Evolutionary conservation across 2,329 filamentous ascomycete genomes (phyloP).

Genomic region (Gremmenia infestans): DNA sequence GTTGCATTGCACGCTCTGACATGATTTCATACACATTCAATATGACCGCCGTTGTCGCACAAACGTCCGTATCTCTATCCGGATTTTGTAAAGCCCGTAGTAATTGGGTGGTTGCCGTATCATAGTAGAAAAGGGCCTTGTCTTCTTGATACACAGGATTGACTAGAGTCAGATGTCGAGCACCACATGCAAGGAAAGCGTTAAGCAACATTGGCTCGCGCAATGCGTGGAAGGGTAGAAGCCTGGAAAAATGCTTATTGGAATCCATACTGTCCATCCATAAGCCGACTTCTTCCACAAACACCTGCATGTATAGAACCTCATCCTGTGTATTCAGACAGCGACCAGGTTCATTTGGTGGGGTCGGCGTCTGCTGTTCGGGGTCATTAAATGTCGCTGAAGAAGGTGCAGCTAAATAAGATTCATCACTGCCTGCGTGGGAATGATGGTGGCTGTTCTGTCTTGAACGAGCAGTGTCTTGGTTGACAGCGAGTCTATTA

Average conservation of each 20-base stretch:
- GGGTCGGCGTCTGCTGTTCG: constrained; percentile 30
- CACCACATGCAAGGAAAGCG: constrained; percentile 83
- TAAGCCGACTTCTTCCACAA: constrained; percentile 80
- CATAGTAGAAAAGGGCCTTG: constrained; percentile 77
- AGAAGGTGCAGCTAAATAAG: constrained; percentile 37
- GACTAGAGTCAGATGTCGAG: constrained; percentile 70
- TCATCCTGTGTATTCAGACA: constrained; percentile 73
- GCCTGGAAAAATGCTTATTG: constrained; percentile 77
- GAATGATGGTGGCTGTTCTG: constrained; percentile 29
- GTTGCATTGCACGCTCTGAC: constrained; percentile 70
- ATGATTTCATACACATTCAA: constrained; percentile 92
- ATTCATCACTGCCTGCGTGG: constrained; percentile 27
- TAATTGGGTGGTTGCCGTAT: constrained; percentile 75
- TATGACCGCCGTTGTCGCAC: constrained; percentile 80
- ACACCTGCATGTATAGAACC: constrained; percentile 84
- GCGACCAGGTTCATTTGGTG: constrained; percentile 46
- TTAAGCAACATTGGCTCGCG: constrained; percentile 84
- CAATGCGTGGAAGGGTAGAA: constrained; percentile 78
- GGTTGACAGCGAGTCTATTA: constrained; percentile 19
- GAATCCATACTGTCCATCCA: constrained; percentile 95
- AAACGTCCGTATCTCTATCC: constrained; percentile 76
- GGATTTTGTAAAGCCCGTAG: constrained; percentile 76
- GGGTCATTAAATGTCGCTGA: constrained; percentile 23
- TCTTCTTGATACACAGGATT: constrained; percentile 68
- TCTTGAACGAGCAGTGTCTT: constrained; percentile 25